Conservation (phyloP, 2,329 filamentous ascomycete species). For the Sporothrix protearum region DNA sequence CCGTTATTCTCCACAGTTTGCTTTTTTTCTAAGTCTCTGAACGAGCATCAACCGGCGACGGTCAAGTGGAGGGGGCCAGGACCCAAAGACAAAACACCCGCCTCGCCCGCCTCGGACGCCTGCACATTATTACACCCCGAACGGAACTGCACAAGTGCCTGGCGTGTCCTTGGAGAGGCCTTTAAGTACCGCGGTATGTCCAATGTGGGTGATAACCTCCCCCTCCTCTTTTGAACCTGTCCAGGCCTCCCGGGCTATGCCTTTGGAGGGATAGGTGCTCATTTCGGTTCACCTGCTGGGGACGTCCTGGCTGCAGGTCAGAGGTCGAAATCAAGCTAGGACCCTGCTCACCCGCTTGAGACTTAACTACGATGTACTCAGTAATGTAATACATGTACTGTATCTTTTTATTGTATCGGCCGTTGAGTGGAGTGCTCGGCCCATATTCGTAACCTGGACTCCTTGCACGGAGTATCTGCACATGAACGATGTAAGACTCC, state of each 20-base stretch:
- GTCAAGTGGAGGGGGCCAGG: background rate
- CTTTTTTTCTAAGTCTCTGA: background rate
- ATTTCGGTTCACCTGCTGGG: background rate
- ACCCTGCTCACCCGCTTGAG: background rate
- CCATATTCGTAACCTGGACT: background rate
- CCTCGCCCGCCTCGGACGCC: background rate
- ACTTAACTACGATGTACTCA: too few relatives aligned
- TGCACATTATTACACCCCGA: background rate
- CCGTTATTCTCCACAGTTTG: background rate
- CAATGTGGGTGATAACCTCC: background rate
- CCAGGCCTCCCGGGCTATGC: background rate
- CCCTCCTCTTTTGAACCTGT: background rate
- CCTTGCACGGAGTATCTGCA: background rate
- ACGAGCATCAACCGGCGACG: slow-evolving; percentile 3
- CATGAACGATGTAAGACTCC: too few relatives aligned
- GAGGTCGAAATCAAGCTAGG: background rate
- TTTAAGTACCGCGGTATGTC: background rate
- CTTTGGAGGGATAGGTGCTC: background rate
- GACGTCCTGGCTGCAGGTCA: background rate
- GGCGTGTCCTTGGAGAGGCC: background rate
- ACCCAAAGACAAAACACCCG: background rate
- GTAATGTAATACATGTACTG: too few relatives aligned
- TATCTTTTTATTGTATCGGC: background rate
- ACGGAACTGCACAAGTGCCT: background rate
- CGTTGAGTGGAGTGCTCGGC: background rate